Evolutionary conservation across 225 moss, liverwort and hornwort genomes (phyloP).

Genomic region (Marchantia paleacea): DNA sequence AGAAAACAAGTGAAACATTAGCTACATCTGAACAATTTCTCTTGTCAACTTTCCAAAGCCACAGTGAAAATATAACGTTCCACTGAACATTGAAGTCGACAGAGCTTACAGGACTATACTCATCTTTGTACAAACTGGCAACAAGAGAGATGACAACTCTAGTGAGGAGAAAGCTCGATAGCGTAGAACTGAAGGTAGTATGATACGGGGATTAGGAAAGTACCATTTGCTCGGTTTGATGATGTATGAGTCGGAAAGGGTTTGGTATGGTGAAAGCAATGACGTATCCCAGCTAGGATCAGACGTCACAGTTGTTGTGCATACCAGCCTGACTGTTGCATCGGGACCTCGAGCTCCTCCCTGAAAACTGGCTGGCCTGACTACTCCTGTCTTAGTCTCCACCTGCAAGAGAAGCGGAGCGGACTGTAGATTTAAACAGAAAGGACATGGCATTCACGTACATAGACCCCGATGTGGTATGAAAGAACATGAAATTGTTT

Average conservation of each 20-base stretch:
- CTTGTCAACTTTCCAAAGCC: no score
- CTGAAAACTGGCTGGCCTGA: conserved; percentile 33
- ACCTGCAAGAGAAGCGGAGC: conserved; percentile 23
- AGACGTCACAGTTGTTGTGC: conserved; percentile 12
- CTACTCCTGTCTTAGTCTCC: conserved; percentile 37
- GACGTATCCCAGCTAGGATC: conserved; percentile 16
- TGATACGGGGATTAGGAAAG: background rate
- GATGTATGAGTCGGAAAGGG: conserved; percentile 28
- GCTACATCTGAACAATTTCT: no score
- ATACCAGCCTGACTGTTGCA: conserved; percentile 31
- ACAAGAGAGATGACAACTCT: background rate
- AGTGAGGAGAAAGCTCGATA: background rate
- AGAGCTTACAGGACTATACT: no score
- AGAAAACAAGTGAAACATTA: no score
- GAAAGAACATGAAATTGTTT: no score
- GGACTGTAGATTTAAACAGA: background rate
- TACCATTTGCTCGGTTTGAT: conserved; percentile 39
- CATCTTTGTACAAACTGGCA: no score
- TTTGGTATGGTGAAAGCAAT: conserved; percentile 35
- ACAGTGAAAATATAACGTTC: no score
- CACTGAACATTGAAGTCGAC: no score
- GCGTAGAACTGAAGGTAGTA: background rate
- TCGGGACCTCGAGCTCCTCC: conserved; percentile 41
- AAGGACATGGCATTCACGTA: no score
- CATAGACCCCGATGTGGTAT: background rate